phyloP scores from a whole-genome alignment of 176 grass and related monocot genomes.

The Paspalum notatum region DNA sequence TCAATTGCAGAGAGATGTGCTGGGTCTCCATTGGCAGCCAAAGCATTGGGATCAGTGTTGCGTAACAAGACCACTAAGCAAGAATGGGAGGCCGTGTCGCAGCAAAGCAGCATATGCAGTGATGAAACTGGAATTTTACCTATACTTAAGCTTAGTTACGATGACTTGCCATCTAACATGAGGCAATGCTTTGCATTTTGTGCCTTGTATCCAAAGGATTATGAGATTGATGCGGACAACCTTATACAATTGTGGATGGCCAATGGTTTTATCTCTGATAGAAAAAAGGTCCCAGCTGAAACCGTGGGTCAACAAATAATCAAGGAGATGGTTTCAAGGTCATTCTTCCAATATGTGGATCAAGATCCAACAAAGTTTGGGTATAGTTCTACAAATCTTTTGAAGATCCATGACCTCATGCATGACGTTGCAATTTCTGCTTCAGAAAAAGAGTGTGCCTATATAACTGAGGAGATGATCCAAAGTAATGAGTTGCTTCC shows the following conservation, averaged over 20 bases:
- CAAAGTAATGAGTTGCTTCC: neutral
- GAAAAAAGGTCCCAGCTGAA: neutral
- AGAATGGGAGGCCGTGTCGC: constrained; percentile 26
- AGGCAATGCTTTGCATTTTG: neutral
- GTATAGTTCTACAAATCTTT: neutral
- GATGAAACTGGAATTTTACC: neutral
- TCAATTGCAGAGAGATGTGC: neutral
- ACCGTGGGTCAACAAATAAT: neutral
- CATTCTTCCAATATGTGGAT: neutral
- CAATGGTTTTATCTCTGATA: neutral
- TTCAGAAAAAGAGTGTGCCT: neutral
- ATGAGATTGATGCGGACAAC: neutral
- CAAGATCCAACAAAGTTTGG: neutral
- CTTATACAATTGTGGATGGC: neutral
- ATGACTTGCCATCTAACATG: neutral
- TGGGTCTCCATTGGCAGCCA: neutral
- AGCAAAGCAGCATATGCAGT: neutral
- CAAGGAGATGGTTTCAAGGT: neutral
- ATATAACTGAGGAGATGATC: neutral
- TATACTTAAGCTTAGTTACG: constrained; percentile 26
- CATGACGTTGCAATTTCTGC: neutral
- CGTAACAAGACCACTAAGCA: neutral
- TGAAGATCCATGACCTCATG: constrained; percentile 1
- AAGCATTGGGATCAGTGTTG: neutral
- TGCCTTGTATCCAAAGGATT: neutral